Percentiles rank a stretch among this genome's conserved stretches.
phyloP scores from a whole-genome alignment of 345 rosid genomes.

The Eucalyptus melliodora region DNA sequence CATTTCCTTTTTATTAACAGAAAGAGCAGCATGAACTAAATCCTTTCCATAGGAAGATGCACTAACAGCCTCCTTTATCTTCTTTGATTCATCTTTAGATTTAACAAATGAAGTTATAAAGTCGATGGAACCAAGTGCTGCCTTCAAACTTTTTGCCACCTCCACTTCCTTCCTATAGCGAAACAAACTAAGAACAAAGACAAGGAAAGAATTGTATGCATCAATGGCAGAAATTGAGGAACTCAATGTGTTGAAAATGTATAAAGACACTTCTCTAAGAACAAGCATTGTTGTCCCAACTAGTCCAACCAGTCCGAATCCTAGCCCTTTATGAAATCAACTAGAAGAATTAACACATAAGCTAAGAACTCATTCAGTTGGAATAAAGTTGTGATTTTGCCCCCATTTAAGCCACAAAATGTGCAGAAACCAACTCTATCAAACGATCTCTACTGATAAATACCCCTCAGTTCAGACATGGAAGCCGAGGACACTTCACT shows the following conservation, averaged over 20 bases:
- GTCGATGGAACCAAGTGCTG: constrained; percentile 91
- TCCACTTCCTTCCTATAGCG: constrained; percentile 51
- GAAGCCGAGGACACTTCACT: too few relatives aligned
- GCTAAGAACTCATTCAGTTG: too few relatives aligned
- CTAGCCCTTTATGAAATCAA: too few relatives aligned
- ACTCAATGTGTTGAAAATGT: neutral
- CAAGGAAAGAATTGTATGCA: neutral
- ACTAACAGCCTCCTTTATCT: constrained; percentile 69
- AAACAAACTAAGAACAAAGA: neutral
- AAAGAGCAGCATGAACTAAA: constrained; percentile 92
- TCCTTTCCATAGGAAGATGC: constrained; percentile 68
- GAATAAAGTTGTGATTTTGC: too few relatives aligned
- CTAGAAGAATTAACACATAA: too few relatives aligned
- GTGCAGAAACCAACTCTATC: too few relatives aligned
- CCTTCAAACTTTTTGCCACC: constrained; percentile 39
- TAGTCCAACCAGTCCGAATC: too few relatives aligned
- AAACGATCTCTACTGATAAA: too few relatives aligned
- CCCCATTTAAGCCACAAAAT: too few relatives aligned
- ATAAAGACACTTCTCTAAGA: too few relatives aligned
- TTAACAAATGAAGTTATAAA: constrained; percentile 71
- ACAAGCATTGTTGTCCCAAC: too few relatives aligned
- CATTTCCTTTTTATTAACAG: constrained; percentile 72
- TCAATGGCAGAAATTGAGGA: neutral
- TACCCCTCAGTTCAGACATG: too few relatives aligned
- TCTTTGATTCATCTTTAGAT: constrained; percentile 62